phyloP scores from a whole-genome alignment of 208 protist species.

The Blastocrithidia nonstop region DNA sequence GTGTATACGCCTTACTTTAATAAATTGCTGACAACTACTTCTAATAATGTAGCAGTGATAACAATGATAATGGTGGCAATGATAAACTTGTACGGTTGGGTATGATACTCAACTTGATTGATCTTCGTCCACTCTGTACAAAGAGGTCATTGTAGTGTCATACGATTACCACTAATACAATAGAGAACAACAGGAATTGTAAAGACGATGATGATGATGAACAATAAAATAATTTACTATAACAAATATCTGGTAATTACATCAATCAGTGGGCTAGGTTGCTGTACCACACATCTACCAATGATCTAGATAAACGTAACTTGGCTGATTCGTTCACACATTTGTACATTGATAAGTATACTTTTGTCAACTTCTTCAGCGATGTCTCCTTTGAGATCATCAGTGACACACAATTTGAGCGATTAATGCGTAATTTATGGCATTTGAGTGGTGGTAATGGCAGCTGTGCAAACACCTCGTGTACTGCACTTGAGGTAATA shows the following conservation, averaged over 20 bases:
- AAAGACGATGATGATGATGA: not conserved
- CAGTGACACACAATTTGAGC: constrained; percentile 69
- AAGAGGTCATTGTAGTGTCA: constrained; percentile 30
- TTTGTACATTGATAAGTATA: constrained; percentile 25
- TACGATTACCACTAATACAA: constrained; percentile 1
- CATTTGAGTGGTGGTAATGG: constrained; percentile 81
- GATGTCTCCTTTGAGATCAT: constrained; percentile 66
- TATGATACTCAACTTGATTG: no score
- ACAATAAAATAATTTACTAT: no score
- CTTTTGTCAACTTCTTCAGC: constrained; percentile 55
- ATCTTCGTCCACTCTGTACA: constrained; percentile 14
- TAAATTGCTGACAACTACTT: constrained; percentile 35
- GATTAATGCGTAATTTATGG: constrained; percentile 74
- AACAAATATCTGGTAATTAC: no score
- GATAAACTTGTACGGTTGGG: no score
- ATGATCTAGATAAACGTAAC: not conserved
- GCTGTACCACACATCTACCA: no score
- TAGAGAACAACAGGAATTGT: not conserved
- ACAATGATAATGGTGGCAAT: no score
- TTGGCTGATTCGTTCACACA: not conserved
- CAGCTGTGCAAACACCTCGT: constrained; percentile 67
- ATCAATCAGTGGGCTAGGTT: no score
- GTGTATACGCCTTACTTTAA: constrained; percentile 53
- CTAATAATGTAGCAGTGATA: constrained; percentile 19
- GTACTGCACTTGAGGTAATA: constrained; percentile 64